Conservation (phyloP, 1,284 basidiomycete species). For the Anthracocystis walkeri region DNA sequence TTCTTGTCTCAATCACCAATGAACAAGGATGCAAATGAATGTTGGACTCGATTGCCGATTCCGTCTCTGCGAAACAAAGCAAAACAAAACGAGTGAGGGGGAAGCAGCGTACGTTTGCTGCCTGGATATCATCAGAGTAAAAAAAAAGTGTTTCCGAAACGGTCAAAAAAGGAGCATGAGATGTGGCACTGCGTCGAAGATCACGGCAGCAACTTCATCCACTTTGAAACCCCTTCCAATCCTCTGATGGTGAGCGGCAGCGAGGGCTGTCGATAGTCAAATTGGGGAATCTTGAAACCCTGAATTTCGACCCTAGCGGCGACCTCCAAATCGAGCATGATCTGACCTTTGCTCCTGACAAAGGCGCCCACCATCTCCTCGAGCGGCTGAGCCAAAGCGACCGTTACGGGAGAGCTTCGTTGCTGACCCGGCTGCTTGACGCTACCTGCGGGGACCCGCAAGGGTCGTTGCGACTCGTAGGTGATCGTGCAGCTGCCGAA, state of each 20-base stretch:
- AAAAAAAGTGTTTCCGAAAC: not conserved
- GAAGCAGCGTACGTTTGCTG: not conserved
- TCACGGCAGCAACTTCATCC: slow-evolving; percentile 46
- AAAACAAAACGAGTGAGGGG: not conserved
- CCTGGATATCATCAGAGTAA: slow-evolving; percentile 11
- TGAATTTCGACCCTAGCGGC: slow-evolving; percentile 50
- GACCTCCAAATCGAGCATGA: slow-evolving; percentile 58
- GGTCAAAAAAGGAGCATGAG: not conserved
- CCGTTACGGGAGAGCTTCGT: slow-evolving; percentile 37
- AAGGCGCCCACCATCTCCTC: slow-evolving; percentile 56
- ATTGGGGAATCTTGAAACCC: slow-evolving; percentile 54
- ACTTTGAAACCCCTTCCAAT: slow-evolving; percentile 48
- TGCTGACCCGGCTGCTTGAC: slow-evolving; percentile 39
- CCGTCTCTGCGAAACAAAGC: not conserved
- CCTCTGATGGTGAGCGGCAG: slow-evolving; percentile 58
- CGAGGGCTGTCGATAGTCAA: slow-evolving; percentile 53
- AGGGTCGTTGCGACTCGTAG: slow-evolving; percentile 25
- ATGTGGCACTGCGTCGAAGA: not conserved
- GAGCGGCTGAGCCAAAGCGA: slow-evolving; percentile 52
- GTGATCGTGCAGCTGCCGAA: slow-evolving; percentile 53
- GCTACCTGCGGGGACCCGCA: slow-evolving; percentile 47
- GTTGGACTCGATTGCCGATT: not conserved
- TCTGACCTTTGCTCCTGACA: slow-evolving; percentile 51
- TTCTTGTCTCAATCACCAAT: not conserved
- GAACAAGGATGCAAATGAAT: slow-evolving; percentile 6